A percentile compares a stretch with the other conserved stretches of the same genome.
phyloP scores from a whole-genome alignment of 805 yeast genomes.

The Clavispora phyllophila region DNA sequence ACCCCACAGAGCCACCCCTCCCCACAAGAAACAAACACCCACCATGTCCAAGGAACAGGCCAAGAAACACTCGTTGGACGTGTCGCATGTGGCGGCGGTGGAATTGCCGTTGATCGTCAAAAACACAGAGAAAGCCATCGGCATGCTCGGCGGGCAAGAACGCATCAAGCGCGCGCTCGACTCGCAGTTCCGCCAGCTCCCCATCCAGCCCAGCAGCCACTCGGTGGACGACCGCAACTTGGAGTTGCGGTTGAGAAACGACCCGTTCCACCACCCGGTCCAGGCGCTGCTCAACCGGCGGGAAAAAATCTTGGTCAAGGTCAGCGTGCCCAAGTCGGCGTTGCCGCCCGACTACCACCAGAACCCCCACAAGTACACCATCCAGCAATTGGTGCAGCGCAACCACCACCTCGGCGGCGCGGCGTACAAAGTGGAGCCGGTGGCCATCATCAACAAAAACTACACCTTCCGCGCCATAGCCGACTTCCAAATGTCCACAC shows the following conservation, averaged over 20 bases:
- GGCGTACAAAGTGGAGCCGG: slow-evolving; percentile 48
- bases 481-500: slow-evolving; percentile 75
- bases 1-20: too few species aligned
- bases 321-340: slow-evolving; percentile 54
- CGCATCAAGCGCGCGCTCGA: slow-evolving; percentile 40
- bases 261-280: slow-evolving; percentile 57
- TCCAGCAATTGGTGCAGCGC: slow-evolving; percentile 35
- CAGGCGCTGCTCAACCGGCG: slow-evolving; percentile 46
- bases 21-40: too few species aligned
- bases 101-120: slow-evolving; percentile 75
- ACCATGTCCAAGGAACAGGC: slow-evolving; percentile 28
- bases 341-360: slow-evolving; percentile 33
- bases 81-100: slow-evolving; percentile 68
- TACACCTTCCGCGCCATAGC: slow-evolving; percentile 80
- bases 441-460: slow-evolving; percentile 62
- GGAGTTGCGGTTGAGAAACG: slow-evolving; percentile 37
- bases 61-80: slow-evolving; percentile 56
- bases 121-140: slow-evolving; percentile 57
- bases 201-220: slow-evolving; percentile 17
- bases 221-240: slow-evolving; percentile 30
- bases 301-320: slow-evolving; percentile 56
- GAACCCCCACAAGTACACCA: slow-evolving; percentile 30
- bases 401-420: slow-evolving; percentile 22
- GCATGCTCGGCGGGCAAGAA: slow-evolving; percentile 62
- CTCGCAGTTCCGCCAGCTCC: slow-evolving; percentile 21